Evolutionary conservation across 2,329 filamentous ascomycete species (phyloP).

Genomic region (Bipolaris bicolor): DNA sequence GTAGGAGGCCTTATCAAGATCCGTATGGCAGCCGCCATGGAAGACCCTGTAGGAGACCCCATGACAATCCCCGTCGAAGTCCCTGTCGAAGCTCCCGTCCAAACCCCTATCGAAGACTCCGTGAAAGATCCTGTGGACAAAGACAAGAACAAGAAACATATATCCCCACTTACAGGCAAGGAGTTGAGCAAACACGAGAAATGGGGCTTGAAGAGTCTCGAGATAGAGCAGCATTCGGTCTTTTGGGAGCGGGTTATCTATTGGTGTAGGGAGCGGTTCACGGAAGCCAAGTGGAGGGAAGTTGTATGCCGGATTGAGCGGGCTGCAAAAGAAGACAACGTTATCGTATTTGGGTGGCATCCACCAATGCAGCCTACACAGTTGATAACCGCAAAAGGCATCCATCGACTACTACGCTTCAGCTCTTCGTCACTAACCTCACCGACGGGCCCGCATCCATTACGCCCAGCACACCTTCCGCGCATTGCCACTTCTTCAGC

Average conservation of each 20-base stretch:
- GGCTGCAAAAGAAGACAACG: constrained; percentile 10
- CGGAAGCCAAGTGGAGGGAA: constrained; percentile 17
- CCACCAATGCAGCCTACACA: background rate
- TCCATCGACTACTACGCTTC: background rate
- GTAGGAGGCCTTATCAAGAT: background rate
- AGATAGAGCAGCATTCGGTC: constrained; percentile 12
- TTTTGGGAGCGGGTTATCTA: constrained; percentile 13
- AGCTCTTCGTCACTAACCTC: constrained; percentile 11
- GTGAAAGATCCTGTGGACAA: background rate
- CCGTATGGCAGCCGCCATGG: background rate
- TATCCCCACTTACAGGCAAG: constrained; percentile 1
- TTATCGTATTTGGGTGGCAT: constrained; percentile 4
- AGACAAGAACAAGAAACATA: background rate
- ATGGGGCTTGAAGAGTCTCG: constrained; percentile 21
- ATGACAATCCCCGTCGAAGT: too few relatives aligned
- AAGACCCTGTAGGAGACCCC: too few relatives aligned
- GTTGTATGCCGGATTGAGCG: constrained; percentile 3
- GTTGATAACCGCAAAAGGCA: background rate
- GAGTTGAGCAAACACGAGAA: constrained; percentile 20
- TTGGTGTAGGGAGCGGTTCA: constrained; percentile 23
- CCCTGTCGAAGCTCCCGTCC: background rate
- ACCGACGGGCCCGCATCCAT: constrained; percentile 5
- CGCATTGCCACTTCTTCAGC: constrained; percentile 4
- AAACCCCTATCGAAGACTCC: background rate
- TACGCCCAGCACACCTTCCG: constrained; percentile 7